Base-by-base conservation (phyloP, 345 rosid species). In the Fremontodendron californicum region DNA sequence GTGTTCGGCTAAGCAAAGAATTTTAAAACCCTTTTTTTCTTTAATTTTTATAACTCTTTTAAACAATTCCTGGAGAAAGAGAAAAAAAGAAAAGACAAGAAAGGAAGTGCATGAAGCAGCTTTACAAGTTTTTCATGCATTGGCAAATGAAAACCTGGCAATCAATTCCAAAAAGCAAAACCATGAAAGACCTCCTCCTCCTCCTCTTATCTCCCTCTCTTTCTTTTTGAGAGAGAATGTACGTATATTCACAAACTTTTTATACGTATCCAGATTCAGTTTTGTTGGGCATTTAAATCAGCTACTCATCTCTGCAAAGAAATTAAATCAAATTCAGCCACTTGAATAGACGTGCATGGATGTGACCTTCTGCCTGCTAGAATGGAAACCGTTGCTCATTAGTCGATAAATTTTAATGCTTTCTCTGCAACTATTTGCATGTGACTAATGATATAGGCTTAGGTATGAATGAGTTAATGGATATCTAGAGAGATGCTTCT, bases 301-400 rank as follows among this genome's bases (percentile, higher is more conserved):
- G 80, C 86, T 64, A 78, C 84, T 76, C 72, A 75, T 49, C 75
- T 84, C 70, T 81, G 84, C 80, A 77, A 81, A 79, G 52, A 74
- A 33, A 33, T n/a, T n/a, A 58, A 75, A 73, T 68, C 71, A 72
- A 55, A 69, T 54, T 81, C 75, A 76, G 84, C 81, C 72, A 76
- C 45, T 71, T 37, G 80, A 83, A 81, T 75, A 67, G 82, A 87
- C 88, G 81, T 89, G 84, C 86, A 82, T 80, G 87, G 83, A 86
- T 77, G 84, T 82, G 90, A 86, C 85, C 77, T 71, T 81, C 29
- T n/a, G 13, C 11, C 72, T 62, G 60, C 65, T 18, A 60, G 58
- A 62, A 68, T 61, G 52, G 78, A 61, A 61, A 68, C 60, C 57
- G 23, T 74, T 79, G 80, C 80, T 82, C 74, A 77, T 83, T 77